These are phyloP conservation scores for Xerocomus spinulosus DNA, from an alignment of 768 basidiomycete species.

Conservation along the genomic window DNA sequence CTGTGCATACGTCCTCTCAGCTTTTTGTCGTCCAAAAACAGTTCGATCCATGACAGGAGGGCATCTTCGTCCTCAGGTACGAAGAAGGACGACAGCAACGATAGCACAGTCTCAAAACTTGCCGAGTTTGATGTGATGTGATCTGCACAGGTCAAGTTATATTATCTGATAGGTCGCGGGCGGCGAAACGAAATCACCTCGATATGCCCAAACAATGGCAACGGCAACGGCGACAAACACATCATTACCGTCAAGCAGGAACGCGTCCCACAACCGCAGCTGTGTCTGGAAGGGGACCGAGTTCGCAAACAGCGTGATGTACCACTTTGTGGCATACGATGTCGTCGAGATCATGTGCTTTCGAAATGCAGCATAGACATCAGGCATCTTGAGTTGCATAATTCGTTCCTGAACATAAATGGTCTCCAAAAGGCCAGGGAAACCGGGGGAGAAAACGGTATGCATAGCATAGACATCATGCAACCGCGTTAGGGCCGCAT, in stretches of 20 bases:
- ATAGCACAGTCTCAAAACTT: slow-evolving; percentile 88
- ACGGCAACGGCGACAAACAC: slow-evolving; percentile 80
- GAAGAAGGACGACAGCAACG: slow-evolving; percentile 90
- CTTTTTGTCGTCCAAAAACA: slow-evolving; percentile 55
- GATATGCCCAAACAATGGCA: slow-evolving; percentile 87
- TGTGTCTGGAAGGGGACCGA: slow-evolving; percentile 95
- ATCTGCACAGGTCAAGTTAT: slow-evolving; percentile 43
- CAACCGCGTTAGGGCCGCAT: slow-evolving; percentile 78
- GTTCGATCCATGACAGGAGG: slow-evolving; percentile 77
- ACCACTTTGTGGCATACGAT: slow-evolving; percentile 98
- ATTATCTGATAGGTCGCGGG: not conserved
- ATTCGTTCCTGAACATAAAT: slow-evolving; percentile 94
- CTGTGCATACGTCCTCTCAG: slow-evolving; percentile 60
- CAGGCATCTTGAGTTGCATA: slow-evolving; percentile 83
- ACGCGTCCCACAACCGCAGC: slow-evolving; percentile 91
- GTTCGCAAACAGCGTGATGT: slow-evolving; percentile 95
- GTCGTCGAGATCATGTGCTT: slow-evolving; percentile 90
- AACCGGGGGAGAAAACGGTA: slow-evolving; percentile 85
- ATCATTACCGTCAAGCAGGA: slow-evolving; percentile 87
- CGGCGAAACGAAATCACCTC: slow-evolving; percentile 48
- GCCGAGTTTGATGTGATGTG: slow-evolving; percentile 77
- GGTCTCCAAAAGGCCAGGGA: slow-evolving; percentile 92
- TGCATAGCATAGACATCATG: slow-evolving; percentile 90
- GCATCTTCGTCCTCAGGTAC: slow-evolving; percentile 86
- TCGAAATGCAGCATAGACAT: slow-evolving; percentile 80